Conservation (phyloP, 2,329 filamentous ascomycete genomes). For the Pestalotiopsis sp. region DNA sequence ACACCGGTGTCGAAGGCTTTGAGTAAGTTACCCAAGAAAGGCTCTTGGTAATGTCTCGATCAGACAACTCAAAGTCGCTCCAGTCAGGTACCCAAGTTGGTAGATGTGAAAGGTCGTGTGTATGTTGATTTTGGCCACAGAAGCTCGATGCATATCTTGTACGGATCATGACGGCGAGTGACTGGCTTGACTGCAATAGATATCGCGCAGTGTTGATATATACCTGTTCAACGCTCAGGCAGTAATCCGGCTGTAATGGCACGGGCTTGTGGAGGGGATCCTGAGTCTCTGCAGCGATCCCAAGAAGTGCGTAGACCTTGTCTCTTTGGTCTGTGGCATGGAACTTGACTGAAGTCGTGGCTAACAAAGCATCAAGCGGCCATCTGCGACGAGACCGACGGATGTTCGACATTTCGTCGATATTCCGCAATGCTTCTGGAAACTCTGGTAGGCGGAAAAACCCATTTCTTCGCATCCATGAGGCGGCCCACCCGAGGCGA, state of each 20-base stretch:
- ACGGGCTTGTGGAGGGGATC: not conserved
- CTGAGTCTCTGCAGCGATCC: not conserved
- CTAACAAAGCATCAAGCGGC: not conserved
- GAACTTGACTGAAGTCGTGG: not conserved
- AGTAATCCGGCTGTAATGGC: not conserved
- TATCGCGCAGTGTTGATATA: not conserved
- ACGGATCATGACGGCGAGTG: not conserved
- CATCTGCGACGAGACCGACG: not conserved
- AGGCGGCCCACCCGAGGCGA: not conserved
- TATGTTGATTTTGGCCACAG: not conserved
- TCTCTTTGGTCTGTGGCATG: conserved; percentile 1
- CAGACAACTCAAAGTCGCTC: not conserved
- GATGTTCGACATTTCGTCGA: not conserved
- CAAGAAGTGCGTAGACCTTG: not conserved
- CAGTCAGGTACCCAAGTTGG: not conserved
- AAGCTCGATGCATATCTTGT: not conserved
- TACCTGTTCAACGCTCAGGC: not conserved
- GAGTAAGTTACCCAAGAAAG: not conserved
- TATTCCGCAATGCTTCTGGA: not conserved
- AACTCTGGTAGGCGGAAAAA: not conserved
- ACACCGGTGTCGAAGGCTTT: not conserved
- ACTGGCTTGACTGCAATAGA: not conserved
- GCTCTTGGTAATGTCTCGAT: not conserved
- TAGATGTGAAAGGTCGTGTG: not conserved
- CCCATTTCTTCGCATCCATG: not conserved